These are phyloP conservation scores for Exophiala calicioides DNA, from an alignment of 2,329 filamentous ascomycete genomes.

Conservation along the genomic window DNA sequence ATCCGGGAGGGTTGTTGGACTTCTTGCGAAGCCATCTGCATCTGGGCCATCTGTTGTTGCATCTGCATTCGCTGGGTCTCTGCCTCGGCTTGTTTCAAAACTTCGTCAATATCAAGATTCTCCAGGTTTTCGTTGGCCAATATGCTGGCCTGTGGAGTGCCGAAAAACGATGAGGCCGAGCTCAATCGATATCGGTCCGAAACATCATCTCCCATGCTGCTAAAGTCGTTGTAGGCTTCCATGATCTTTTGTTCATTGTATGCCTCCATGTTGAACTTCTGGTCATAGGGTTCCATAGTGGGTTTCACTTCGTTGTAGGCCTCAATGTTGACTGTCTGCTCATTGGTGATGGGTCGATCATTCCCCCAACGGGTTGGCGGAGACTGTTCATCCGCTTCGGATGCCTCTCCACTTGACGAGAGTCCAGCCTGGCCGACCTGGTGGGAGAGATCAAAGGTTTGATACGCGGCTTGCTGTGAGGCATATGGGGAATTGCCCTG, in stretches of 20 bases:
- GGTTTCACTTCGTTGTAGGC: conserved; percentile 36
- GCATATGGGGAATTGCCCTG: conserved; percentile 33
- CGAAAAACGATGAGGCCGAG: conserved; percentile 46
- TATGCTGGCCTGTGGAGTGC: conserved; percentile 44
- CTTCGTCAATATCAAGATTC: conserved; percentile 47
- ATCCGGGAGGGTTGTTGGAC: conserved; percentile 16
- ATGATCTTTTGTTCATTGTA: too few species aligned
- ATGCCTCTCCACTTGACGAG: conserved; percentile 52
- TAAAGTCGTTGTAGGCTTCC: conserved; percentile 36
- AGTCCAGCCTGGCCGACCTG: conserved; percentile 34
- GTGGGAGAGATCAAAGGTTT: conserved; percentile 18
- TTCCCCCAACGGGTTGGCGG: conserved; percentile 15
- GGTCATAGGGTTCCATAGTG: too few species aligned
- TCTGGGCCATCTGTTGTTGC: conserved; percentile 24
- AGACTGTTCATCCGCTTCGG: conserved; percentile 49
- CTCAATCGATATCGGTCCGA: conserved; percentile 45
- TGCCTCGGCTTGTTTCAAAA: conserved; percentile 38
- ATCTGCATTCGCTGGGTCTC: conserved; percentile 28
- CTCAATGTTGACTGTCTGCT: conserved; percentile 35
- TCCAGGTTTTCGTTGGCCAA: conserved; percentile 43
- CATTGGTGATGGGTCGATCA: conserved; percentile 16
- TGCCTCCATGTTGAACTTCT: too few species aligned
- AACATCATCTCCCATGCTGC: conserved; percentile 44
- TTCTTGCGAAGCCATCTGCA: conserved; percentile 22
- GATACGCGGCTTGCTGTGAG: conserved; percentile 26